These are phyloP conservation scores for Trametes elegans DNA, from an alignment of 768 basidiomycete species.

Conservation along the genomic window DNA sequence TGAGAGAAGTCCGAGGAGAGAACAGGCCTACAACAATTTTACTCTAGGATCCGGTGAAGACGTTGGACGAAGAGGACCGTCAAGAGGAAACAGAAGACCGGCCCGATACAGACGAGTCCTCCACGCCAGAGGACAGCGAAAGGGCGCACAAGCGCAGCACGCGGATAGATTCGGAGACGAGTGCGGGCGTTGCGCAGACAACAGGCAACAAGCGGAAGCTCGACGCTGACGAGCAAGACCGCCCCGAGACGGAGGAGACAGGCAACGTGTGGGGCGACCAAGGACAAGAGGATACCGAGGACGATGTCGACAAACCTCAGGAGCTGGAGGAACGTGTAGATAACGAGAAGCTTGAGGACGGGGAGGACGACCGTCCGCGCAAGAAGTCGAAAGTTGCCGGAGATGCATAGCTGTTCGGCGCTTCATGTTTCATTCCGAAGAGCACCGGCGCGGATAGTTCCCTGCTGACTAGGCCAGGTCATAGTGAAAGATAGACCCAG, in stretches of 20 bases:
- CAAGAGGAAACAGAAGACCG: too few relatives aligned
- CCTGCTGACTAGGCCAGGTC: too few relatives aligned
- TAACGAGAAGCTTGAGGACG: neutral
- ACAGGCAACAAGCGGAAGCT: slow-evolving; percentile 17
- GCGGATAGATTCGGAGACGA: neutral
- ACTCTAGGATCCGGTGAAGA: slow-evolving; percentile 33
- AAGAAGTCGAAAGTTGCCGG: slow-evolving; percentile 24
- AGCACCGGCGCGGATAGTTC: too few relatives aligned
- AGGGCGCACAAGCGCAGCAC: neutral
- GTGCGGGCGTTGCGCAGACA: neutral
- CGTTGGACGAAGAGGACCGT: slow-evolving; percentile 14
- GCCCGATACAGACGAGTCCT: too few relatives aligned
- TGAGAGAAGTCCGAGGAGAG: too few relatives aligned
- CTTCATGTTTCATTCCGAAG: too few relatives aligned
- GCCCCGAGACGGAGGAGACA: neutral
- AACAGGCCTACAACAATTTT: too few relatives aligned
- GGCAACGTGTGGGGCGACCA: too few relatives aligned
- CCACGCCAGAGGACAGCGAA: too few relatives aligned
- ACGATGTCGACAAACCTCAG: neutral
- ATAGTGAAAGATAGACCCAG: too few relatives aligned
- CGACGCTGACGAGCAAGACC: neutral
- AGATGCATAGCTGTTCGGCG: neutral
- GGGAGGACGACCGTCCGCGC: slow-evolving; percentile 10
- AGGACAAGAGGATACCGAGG: neutral
- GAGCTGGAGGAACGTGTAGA: neutral